phyloP scores from a whole-genome alignment of 805 yeast genomes.

The Wickerhamiella shivajii region DNA sequence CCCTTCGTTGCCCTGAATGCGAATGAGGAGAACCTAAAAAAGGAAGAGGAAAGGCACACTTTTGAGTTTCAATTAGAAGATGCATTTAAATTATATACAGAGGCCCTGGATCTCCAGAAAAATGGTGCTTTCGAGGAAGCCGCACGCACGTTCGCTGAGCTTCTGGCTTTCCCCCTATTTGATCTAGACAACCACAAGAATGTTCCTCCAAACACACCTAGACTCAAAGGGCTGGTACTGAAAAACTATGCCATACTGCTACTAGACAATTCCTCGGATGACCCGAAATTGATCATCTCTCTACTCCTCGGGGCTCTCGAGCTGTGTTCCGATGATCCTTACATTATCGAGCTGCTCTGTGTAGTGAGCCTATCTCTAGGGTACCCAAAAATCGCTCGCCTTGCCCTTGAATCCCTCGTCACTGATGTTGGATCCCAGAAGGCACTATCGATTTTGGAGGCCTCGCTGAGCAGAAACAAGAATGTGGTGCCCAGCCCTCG shows the following conservation, averaged over 20 bases:
- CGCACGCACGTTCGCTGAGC: slow-evolving; percentile 37
- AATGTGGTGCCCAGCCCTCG: slow-evolving; percentile 13
- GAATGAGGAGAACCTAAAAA: slow-evolving; percentile 49
- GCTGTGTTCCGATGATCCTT: slow-evolving; percentile 7
- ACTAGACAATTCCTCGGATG: slow-evolving; percentile 26
- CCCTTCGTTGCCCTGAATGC: slow-evolving; percentile 65
- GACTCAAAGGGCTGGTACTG: slow-evolving; percentile 59
- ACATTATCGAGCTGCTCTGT: slow-evolving; percentile 5
- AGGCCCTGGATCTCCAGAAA: slow-evolving; percentile 52
- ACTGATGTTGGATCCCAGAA: slow-evolving; percentile 11
- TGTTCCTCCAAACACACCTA: slow-evolving; percentile 54
- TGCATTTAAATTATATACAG: slow-evolving; percentile 61
- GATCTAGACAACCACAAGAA: slow-evolving; percentile 19
- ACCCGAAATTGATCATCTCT: neutral
- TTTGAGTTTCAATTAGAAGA: slow-evolving; percentile 83
- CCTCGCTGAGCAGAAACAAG: slow-evolving; percentile 2
- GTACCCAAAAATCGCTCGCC: slow-evolving; percentile 12
- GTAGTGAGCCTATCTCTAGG: slow-evolving; percentile 10
- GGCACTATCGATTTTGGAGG: slow-evolving; percentile 11
- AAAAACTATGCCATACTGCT: slow-evolving; percentile 71
- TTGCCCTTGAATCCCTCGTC: slow-evolving; percentile 15
- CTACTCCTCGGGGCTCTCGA: slow-evolving; percentile 13
- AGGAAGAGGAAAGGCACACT: slow-evolving; percentile 78
- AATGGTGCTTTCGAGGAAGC: slow-evolving; percentile 36
- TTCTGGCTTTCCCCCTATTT: slow-evolving; percentile 59